Base-by-base conservation (phyloP, 148 eudicot species). In the Rhododendron ovatum region DNA sequence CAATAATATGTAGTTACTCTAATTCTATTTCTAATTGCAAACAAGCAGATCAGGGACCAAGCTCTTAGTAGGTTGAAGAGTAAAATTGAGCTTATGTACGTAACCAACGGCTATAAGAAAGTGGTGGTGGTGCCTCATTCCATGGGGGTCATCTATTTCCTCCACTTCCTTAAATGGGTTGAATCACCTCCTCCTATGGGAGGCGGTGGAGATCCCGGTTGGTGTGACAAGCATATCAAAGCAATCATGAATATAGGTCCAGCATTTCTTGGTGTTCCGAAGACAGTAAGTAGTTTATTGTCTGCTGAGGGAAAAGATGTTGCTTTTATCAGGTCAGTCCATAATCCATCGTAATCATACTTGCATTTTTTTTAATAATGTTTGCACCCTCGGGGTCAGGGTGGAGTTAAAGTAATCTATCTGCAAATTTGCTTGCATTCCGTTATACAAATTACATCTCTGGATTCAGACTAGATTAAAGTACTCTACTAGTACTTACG, bases 91-190 rank as follows among this genome's bases (percentile, higher is more conserved):
- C 90, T 92, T 63, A 90, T 93, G 94, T 92, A 92, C 59, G 80
- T 81, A 48, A 90, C 91, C 65, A 93, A 93, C 71, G 94, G 94
- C n/a, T n/a, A 90, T 33, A 90, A 88, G 86, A 93, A 91, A 87
- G 96, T 93, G 87, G 96, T 93, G 82, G 94, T 92, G 87, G 92
- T 93, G 87, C 94, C 96, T 80, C 96, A 93, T 84, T 93, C 96
- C 20, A 93, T 93, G 96, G 96, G 96, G 15, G 92, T 82, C 37
- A 89, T 84, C 65, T 93, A 92, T 85, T 93, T 93, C 83, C 93
- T 93, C 59, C 96, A 93, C 78, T 93, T 93, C 89, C 87, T 93
- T 48, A 93, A 92, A 88, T 93, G 95, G 95, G 95, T 93, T 24
- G 94, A 92, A 82, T 55, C 94, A 17, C 91, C 92, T 55, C 86